Conservation (phyloP, 495 filamentous ascomycete genomes). For the Aspergillus baeticus region DNA sequence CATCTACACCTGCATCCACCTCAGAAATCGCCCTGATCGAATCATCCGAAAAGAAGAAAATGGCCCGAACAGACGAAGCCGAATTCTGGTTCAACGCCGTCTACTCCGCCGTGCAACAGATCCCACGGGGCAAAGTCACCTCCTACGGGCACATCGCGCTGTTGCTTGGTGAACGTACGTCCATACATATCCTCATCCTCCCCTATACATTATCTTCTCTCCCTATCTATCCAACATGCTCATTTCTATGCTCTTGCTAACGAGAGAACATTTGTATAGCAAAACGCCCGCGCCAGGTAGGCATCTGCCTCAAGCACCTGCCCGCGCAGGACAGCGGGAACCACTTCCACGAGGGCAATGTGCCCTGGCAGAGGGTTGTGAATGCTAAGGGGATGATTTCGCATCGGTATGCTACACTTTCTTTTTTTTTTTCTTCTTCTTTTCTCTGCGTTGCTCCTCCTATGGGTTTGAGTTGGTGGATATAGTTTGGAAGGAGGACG, state of each 20-base stretch:
- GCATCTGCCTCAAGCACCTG: slow-evolving; percentile 83
- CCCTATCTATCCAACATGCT: too few relatives aligned
- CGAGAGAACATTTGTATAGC: slow-evolving; percentile 37
- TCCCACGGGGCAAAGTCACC: slow-evolving; percentile 80
- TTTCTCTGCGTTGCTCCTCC: too few relatives aligned
- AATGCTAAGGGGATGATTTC: slow-evolving; percentile 84
- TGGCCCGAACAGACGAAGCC: slow-evolving; percentile 81
- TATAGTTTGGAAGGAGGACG: too few relatives aligned
- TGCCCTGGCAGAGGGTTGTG: slow-evolving; percentile 94
- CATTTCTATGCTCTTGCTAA: too few relatives aligned
- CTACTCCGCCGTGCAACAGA: slow-evolving; percentile 78
- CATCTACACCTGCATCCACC: too few relatives aligned
- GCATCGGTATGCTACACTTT: slow-evolving; percentile 62
- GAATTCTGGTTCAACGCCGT: slow-evolving; percentile 81
- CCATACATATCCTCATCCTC: slow-evolving; percentile 51
- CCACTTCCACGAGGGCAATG: slow-evolving; percentile 69
- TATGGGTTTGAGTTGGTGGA: too few relatives aligned
- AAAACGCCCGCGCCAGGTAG: slow-evolving; percentile 77
- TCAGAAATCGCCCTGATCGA: too few relatives aligned
- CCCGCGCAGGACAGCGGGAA: slow-evolving; percentile 43
- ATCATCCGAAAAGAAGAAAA: too few relatives aligned
- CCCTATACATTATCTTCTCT: too few relatives aligned
- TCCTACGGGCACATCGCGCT: slow-evolving; percentile 86
- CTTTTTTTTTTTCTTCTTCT: background rate
- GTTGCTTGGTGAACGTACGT: slow-evolving; percentile 76